Base-by-base conservation (phyloP, 331 rosid genomes). In the Quercus phellos region DNA sequence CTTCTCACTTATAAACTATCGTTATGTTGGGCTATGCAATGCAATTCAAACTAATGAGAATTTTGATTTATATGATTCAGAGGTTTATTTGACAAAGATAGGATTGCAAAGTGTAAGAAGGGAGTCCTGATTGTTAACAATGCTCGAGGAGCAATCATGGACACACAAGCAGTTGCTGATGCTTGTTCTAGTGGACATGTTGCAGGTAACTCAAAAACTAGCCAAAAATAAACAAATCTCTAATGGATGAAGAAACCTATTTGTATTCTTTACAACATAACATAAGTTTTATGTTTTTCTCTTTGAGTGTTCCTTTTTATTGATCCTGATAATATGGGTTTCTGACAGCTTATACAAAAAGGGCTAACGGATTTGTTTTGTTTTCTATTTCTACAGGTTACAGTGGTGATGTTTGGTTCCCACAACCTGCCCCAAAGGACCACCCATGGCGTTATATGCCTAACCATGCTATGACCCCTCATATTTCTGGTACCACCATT, bases 371-470 rank as follows among this genome's bases (percentile, higher is more conserved):
- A 51, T 69, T 51, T 51, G 51, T 46, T 34, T 50, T 34, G 43
- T 26, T 71, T 51, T 79, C 67, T 74, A 9, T 55, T 80, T 75
- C 11, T 73, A 56, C 77, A 94, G 98, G 99, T 50, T 94, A 94
- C 75, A 84, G 99, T 70, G 99, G 99, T 1, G 99, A 95, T 84
- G 99, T 95, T 75, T 92, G 99, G 99, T 46, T 77, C 43, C 96
- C 94, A 19, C 99, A 95, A 78, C 99, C 99, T 59, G 97, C 99
- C 75, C 99, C 99, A 11, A 92, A 95, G 85, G 99, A 95, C 82
- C 99, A 95, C 74, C 99, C 99, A 64, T 95, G 99, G 99, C 99
- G 99, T 38, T 85, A 90, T 85, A 95, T 94, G 99, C 97, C 99
- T 18, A 94, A 94, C 83, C 97, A 94, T n/a, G 98, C 99, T 54